Evolutionary conservation across 441 rosid species (phyloP).

Genomic region (Populus trichocarpa): DNA sequence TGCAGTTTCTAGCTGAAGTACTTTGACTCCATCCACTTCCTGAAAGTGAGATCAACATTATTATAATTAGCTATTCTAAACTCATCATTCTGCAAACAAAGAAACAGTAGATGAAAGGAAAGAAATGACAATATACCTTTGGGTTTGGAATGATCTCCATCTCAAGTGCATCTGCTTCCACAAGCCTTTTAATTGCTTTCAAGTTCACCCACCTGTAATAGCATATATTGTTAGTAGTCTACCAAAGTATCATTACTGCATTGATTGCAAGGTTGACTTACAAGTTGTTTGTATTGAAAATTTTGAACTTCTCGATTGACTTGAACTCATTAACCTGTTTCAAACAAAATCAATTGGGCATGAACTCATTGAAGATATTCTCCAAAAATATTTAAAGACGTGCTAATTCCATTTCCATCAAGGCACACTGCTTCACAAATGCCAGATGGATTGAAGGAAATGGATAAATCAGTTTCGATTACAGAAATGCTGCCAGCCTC

Average conservation of each 20-base stretch:
- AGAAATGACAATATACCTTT: constrained; percentile 38
- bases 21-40: constrained; percentile 96
- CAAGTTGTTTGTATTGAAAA: constrained; percentile 92
- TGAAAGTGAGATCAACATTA: constrained; percentile 23
- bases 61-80: constrained; percentile 9
- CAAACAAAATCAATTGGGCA: constrained; percentile 17
- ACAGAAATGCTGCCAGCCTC: background rate
- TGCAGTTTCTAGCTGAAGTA: constrained; percentile 92
- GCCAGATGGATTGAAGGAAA: background rate
- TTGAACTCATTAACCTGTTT: constrained; percentile 88
- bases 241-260: constrained; percentile 10
- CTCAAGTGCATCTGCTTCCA: constrained; percentile 79
- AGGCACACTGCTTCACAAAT: background rate
- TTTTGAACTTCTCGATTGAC: constrained; percentile 94
- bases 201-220: constrained; percentile 77
- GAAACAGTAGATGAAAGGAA: background rate
- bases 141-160: constrained; percentile 98
- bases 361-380: background rate
- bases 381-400: background rate
- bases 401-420: background rate
- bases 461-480: background rate
- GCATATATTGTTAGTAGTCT: constrained; percentile 22
- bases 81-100: background rate
- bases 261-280: constrained; percentile 32
- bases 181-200: constrained; percentile 82